Base-by-base conservation (phyloP, 495 filamentous ascomycete genomes). In the Penicillium longicatenatum region DNA sequence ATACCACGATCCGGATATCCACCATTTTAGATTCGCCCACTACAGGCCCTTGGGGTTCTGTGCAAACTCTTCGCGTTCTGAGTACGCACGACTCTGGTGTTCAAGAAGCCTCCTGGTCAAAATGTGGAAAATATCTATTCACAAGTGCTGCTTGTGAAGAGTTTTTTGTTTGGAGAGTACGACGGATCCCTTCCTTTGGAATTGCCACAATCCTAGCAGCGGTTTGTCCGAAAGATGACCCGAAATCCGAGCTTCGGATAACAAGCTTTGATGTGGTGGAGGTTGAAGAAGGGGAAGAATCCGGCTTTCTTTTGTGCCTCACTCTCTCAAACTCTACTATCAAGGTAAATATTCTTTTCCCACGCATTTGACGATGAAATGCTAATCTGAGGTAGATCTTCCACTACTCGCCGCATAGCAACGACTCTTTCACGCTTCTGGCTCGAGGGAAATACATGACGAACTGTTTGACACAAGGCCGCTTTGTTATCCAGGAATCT, bases 81-180 rank as follows among this genome's bases (percentile, higher is more conserved):
- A 82, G 87, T 45, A 84, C 81, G 46, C 94, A 99, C 65, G 86
- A 82, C 9, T 87, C 91, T 0, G 93, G 93, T 0, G 83, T 97
- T 20, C 93, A 97, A 66, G 81, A 89, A 50, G 80, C 97, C 9
- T 82, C 78, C 57, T 98, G 90, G 89, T 85, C 86, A 11, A 65
- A 65, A 12, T 70, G 79, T 42, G 84, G 86, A 3, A 66, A 76
- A 9, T 89, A 84, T 64, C 79, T 99, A 10, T 88, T 98, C 66
- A 94, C 89, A 53, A 90, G 89, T 60, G 91, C 85, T 12, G 94
- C 90, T 0, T 86, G 83, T 54, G 93, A 96, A 63, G 95, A 98
- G 64, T 87, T 98, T 58, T 93, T 84, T 54, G 82, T 93, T 24
- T 98, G 93, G 93, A 78, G 82, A 31, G 65, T 96, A 11, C 70